phyloP scores from a whole-genome alignment of 2,329 filamentous ascomycete genomes.

The Phaeophleospora eucalypticola region DNA sequence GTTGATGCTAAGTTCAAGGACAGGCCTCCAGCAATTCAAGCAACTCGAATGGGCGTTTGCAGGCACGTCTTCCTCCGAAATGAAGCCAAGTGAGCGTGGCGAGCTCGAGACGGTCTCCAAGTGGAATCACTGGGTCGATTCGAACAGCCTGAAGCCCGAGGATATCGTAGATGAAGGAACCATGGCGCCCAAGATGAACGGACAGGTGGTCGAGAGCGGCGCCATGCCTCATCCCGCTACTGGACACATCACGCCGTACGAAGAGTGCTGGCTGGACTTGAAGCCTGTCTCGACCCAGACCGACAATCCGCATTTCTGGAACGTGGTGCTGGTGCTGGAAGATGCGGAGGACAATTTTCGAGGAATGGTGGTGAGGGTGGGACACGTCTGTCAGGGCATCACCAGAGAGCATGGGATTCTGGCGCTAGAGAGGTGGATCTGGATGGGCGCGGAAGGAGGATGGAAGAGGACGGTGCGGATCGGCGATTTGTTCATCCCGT shows the following conservation, averaged over 20 bases:
- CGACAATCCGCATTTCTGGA: too few species aligned
- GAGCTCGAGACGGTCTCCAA: constrained; percentile 28
- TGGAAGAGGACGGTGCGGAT: constrained; percentile 40
- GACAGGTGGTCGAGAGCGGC: constrained; percentile 52
- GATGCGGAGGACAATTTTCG: constrained; percentile 32
- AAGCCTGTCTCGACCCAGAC: constrained; percentile 26
- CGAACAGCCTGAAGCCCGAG: constrained; percentile 40
- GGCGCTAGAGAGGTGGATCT: constrained; percentile 55
- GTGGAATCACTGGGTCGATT: constrained; percentile 61
- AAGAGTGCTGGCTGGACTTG: constrained; percentile 40
- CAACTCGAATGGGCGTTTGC: constrained; percentile 64
- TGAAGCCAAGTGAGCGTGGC: constrained; percentile 3
- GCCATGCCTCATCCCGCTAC: constrained; percentile 57
- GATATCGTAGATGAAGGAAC: constrained; percentile 53
- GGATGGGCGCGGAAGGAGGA: constrained; percentile 21
- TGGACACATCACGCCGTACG: constrained; percentile 52
- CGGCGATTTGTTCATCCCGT: constrained; percentile 40
- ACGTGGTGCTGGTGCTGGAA: constrained; percentile 42
- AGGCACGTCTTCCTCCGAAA: constrained; percentile 47
- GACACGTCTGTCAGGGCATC: constrained; percentile 56
- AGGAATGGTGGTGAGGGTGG: constrained; percentile 54
- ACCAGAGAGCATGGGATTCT: constrained; percentile 42
- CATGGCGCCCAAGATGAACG: constrained; percentile 46
- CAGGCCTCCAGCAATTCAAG: constrained; percentile 28
- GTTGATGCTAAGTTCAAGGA: too few species aligned